Conservation (phyloP, 202 grass and related monocot species). For the Miscanthus sacchariflorus region DNA sequence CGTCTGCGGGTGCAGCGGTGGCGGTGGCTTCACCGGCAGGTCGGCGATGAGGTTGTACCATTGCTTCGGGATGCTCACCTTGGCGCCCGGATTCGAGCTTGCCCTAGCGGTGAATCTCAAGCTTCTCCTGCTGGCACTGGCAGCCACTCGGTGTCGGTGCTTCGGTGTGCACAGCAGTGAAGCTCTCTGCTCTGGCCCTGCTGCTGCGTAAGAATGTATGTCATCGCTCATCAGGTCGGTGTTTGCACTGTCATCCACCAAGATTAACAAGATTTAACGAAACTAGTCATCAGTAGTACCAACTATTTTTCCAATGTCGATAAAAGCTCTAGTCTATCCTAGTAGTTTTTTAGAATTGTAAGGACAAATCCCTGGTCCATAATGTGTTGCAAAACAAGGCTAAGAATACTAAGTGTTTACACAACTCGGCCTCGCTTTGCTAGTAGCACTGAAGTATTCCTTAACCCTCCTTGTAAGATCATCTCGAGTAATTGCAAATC, state of each 20-base stretch:
- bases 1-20: slow-evolving; percentile 79
- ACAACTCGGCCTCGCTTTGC: background rate
- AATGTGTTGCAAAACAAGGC: background rate
- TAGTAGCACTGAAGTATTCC: too few relatives aligned
- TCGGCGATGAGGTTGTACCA: slow-evolving; percentile 98
- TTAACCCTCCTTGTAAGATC: background rate
- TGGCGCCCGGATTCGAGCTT: slow-evolving; percentile 31
- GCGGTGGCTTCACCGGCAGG: slow-evolving; percentile 91
- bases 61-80: slow-evolving; percentile 83
- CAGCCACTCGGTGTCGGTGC: background rate
- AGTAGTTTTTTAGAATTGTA: background rate
- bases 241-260: background rate
- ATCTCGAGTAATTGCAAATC: background rate
- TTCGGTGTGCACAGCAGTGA: background rate
- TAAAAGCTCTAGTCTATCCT: background rate
- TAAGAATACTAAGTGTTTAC: background rate
- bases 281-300: background rate
- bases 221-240: background rate
- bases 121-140: background rate
- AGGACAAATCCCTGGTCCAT: background rate
- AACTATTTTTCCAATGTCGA: background rate
- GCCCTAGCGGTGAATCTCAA: slow-evolving; percentile 43
- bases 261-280: background rate
- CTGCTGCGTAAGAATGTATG: background rate
- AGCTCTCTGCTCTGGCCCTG: slow-evolving; percentile 25